Evolutionary conservation across 2,329 filamentous ascomycete genomes (phyloP).

Genomic region (Torrubiellomyces zombiae): DNA sequence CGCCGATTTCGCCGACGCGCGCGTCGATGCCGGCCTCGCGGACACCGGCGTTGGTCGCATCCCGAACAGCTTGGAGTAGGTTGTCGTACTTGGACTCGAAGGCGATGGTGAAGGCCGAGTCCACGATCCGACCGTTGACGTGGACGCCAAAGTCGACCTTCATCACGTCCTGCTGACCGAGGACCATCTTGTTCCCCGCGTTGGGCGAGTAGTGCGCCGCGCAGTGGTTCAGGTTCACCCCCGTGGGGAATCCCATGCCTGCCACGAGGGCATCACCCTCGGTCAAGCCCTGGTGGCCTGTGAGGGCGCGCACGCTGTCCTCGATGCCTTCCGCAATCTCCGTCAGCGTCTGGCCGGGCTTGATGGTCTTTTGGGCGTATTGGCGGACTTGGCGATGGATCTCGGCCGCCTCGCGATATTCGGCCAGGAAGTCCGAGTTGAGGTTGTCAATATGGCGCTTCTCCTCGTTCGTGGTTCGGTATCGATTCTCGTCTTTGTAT

Average conservation of each 20-base stretch:
- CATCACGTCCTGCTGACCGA: constrained; percentile 60
- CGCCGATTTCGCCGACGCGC: constrained; percentile 71
- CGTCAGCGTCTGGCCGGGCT: constrained; percentile 63
- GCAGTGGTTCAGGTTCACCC: constrained; percentile 69
- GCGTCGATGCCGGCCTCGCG: constrained; percentile 79
- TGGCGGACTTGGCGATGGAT: constrained; percentile 77
- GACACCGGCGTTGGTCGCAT: constrained; percentile 71
- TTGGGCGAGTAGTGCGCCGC: constrained; percentile 81
- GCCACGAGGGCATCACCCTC: constrained; percentile 65
- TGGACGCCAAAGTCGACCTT: constrained; percentile 75
- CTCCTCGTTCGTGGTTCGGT: constrained; percentile 67
- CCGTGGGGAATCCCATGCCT: constrained; percentile 77
- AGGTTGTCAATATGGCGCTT: constrained; percentile 69
- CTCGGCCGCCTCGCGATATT: constrained; percentile 75
- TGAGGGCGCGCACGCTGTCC: constrained; percentile 59
- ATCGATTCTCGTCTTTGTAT: constrained; percentile 60
- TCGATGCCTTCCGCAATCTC: constrained; percentile 82
- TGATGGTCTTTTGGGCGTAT: constrained; percentile 65
- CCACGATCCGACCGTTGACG: constrained; percentile 63
- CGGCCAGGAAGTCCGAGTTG: constrained; percentile 62
- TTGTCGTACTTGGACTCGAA: constrained; percentile 64
- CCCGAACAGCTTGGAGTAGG: constrained; percentile 55
- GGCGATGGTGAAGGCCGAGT: constrained; percentile 64
- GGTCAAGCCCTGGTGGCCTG: constrained; percentile 58
- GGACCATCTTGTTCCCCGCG: constrained; percentile 62